Conservation (phyloP, 257 asterid species). For the Nicotiana otophora region DNA sequence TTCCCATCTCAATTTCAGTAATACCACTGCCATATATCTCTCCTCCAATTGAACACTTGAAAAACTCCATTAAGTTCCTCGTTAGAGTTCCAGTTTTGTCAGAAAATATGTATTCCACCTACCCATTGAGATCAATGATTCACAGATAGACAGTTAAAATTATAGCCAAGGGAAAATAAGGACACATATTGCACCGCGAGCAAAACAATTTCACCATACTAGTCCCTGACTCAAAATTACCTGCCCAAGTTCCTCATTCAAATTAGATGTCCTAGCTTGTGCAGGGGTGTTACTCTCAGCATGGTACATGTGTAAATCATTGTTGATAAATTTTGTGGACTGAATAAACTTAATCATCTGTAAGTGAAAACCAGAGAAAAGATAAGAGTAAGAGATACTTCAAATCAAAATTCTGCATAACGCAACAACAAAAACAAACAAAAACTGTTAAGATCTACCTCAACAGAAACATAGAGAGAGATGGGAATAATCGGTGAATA, state of each 20-base stretch:
- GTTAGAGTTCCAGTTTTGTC: conserved; percentile 99
- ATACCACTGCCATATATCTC: conserved; percentile 94
- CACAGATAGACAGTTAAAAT: not conserved
- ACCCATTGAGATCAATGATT: conserved; percentile 23
- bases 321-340: conserved; percentile 95
- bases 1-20: conserved; percentile 89
- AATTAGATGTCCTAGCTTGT: conserved; percentile 92
- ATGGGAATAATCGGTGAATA: conserved; percentile 99
- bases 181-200: not conserved
- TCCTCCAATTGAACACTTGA: conserved; percentile 96
- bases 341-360: conserved; percentile 99
- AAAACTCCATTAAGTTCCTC: conserved; percentile 96
- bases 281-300: conserved; percentile 97
- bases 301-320: conserved; percentile 93
- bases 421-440: conserved; percentile 13
- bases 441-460: conserved; percentile 44
- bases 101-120: conserved; percentile 98
- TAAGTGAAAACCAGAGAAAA: conserved; percentile 14
- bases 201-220: conserved; percentile 1
- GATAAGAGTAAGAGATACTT: conserved; percentile 6
- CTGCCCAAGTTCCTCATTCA: conserved; percentile 99
- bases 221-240: conserved; percentile 28
- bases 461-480: conserved; percentile 97
- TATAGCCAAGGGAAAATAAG: not conserved
- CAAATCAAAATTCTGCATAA: conserved; percentile 4